Conservation (phyloP, 1,139 yeast species). For the Yamadazyma membranifaciens region DNA sequence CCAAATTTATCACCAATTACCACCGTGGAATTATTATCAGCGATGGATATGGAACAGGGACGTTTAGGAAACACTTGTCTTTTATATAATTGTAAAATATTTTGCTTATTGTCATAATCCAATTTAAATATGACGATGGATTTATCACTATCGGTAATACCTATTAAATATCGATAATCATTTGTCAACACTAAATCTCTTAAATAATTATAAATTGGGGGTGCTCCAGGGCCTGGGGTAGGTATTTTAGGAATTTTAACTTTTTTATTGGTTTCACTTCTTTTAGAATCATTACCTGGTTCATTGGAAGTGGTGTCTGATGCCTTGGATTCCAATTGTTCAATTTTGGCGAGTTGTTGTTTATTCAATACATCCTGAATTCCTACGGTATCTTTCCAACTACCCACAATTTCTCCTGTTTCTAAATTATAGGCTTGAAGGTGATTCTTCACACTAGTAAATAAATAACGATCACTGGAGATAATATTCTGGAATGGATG, state of each 20-base stretch:
- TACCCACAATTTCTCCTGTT: slow-evolving; percentile 39
- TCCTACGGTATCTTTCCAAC: slow-evolving; percentile 61
- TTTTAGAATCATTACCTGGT: slow-evolving; percentile 21
- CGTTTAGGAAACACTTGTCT: slow-evolving; percentile 85
- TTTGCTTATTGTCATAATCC: slow-evolving; percentile 22
- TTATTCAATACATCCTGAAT: slow-evolving; percentile 36
- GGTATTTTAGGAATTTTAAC: slow-evolving; percentile 54
- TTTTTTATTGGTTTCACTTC: slow-evolving; percentile 27
- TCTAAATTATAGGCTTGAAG: slow-evolving; percentile 47
- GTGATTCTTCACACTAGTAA: slow-evolving; percentile 56
- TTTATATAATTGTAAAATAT: slow-evolving; percentile 52
- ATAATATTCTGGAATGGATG: slow-evolving; percentile 67
- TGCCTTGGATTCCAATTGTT: slow-evolving; percentile 21
- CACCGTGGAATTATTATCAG: slow-evolving; percentile 48
- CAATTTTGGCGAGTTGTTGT: slow-evolving; percentile 44
- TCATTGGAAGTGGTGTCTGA: slow-evolving; percentile 1
- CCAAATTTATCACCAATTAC: slow-evolving; percentile 96
- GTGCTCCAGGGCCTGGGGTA: slow-evolving; percentile 67
- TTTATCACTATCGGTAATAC: slow-evolving; percentile 81
- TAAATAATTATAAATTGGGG: slow-evolving; percentile 62
- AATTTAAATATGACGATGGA: slow-evolving; percentile 65
- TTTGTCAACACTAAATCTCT: slow-evolving; percentile 53
- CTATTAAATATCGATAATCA: slow-evolving; percentile 56
- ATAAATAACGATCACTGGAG: slow-evolving; percentile 46
- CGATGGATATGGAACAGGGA: slow-evolving; percentile 76